Base-by-base conservation (phyloP, 768 basidiomycete species). In the Neoboletus subvelutipes region DNA sequence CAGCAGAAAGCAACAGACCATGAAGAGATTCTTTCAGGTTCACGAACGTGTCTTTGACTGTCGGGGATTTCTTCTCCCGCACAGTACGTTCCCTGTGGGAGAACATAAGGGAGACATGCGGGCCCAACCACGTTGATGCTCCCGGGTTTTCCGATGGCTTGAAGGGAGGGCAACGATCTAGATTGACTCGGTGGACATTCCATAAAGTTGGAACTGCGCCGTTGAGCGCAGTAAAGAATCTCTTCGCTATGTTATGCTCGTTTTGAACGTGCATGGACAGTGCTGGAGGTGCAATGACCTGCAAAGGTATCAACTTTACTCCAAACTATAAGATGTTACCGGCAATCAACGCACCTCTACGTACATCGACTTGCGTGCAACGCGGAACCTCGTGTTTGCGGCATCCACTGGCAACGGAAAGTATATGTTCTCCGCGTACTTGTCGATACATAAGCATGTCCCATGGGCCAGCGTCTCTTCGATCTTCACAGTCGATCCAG, bases 351-450 rank as follows among this genome's bases (percentile, higher is more conserved):
- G 3, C 24, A 73, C 73, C 65, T 73, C 76, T 5, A 85, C 68
- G 55, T 81, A 86, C 26, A 66, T 73, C 1, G 83, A 85, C 59
- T 80, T 83, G 39, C 84, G 75, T 10, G 84, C 84, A 34, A 85
- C 61, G 5, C 81, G 76, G 11, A 78, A 62, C 60, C 73, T 81
- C 2, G 66, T 50, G 17, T 71, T 69, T 20, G 61, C 56, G 5
- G 72, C 71, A 33, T 76, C 62, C 11, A 84, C 67, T 10, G 80
- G 80, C 45, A 80, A 76, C 0, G 81, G 82, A 43, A 75, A 83
- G 1, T 46, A 9, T 8, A 83, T 55, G 34, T 53, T 47, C 49
- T 75, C 63, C 5, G 54, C 33, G 51, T 69, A 64, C 1, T 56
- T 52, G 29, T 50, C 63, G 2, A 71, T 50, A 36, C 36, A 46